A percentile compares a stretch with the other conserved stretches of the same genome.
Evolutionary conservation across 768 basidiomycete species (phyloP).

Genomic region (Naematelia encephala): DNA sequence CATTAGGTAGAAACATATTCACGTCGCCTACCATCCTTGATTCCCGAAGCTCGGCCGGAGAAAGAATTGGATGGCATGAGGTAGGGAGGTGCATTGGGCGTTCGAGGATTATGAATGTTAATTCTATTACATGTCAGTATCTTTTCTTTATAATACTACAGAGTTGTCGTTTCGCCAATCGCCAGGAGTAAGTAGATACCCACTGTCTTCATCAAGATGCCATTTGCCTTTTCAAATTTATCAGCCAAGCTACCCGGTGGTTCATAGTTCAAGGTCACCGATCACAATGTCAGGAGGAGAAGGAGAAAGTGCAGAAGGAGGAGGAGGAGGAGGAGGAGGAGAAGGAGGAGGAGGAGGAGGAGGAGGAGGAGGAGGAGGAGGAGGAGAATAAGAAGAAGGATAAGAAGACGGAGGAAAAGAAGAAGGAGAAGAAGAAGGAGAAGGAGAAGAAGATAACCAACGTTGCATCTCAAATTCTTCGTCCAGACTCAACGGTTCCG

Average conservation of each 20-base stretch:
- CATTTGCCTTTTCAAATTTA: conserved; percentile 65
- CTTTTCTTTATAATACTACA: too few species aligned
- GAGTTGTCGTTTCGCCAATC: too few species aligned
- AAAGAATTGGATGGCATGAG: conserved; percentile 13
- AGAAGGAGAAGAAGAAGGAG: not conserved
- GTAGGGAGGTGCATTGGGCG: conserved; percentile 46
- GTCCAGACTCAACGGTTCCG: conserved; percentile 72
- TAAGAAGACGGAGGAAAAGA: too few species aligned
- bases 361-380: too few species aligned
- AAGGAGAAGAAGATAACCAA: conserved; percentile 52
- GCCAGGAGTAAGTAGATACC: conserved; percentile 38
- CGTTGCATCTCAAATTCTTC: conserved; percentile 89
- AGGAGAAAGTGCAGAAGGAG: not conserved
- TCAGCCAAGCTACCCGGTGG: too few species aligned
- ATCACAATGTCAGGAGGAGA: conserved; percentile 1
- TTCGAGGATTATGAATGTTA: conserved; percentile 84
- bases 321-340: too few species aligned
- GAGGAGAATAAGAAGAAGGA: not conserved
- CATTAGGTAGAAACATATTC: conserved; percentile 76
- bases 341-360: too few species aligned
- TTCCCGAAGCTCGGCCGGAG: conserved; percentile 46
- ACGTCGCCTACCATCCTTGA: conserved; percentile 85
- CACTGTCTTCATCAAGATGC: conserved; percentile 80
- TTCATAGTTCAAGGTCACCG: too few species aligned
- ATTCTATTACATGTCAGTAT: conserved; percentile 54